Evolutionary conservation across 805 yeast species (phyloP), one percentile per base, ranked within the genome.

Genomic region (Ogataea methylovora): DNA sequence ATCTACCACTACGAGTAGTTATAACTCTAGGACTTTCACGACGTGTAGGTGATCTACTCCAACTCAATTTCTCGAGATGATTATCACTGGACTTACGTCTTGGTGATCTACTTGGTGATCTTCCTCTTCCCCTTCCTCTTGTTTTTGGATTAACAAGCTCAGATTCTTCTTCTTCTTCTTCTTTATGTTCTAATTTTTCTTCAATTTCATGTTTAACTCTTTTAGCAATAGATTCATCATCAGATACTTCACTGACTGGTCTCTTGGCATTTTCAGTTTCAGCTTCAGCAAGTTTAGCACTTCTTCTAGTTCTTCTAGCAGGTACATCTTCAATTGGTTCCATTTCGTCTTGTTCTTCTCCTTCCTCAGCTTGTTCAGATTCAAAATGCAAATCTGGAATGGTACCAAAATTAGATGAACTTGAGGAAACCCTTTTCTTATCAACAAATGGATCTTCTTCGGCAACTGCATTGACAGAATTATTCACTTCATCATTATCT

Each of bases 271-370:
- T 21, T 7, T 29, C 32, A 4, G 3, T 21, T 21, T 14, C 30
- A 27, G 18, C 30, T 5, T 27, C 23, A 19, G 12, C 23, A 17
- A 16, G 5, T 17, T 16, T 24, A n/a, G 27, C 16, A 14, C 23
- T 15, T 8, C 32, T 22, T 30, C 26, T 22, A 11, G 32, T 30
- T 15, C 19, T 30, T 22, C 27, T 23, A 11, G 27, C 26, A 9
- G 32, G n/a, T 13, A 15, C 10, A 11, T 16, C 23, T 12, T 11
- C 12, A 5, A 15, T 11, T 4, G 21, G 5, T 8, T 11, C 5
- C 4, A 27, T 35, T 11, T 23, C 38, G n/a, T 26, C 36, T 5
- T 18, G 14, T n/a, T 31, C 33, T 24, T 27, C 40, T 6, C 13
- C 27, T 2, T 22, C 33, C 12, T 13, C 21, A 3, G 11, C 27